phyloP scores from a whole-genome alignment of 345 rosid species.

The Raphanus sativus region DNA sequence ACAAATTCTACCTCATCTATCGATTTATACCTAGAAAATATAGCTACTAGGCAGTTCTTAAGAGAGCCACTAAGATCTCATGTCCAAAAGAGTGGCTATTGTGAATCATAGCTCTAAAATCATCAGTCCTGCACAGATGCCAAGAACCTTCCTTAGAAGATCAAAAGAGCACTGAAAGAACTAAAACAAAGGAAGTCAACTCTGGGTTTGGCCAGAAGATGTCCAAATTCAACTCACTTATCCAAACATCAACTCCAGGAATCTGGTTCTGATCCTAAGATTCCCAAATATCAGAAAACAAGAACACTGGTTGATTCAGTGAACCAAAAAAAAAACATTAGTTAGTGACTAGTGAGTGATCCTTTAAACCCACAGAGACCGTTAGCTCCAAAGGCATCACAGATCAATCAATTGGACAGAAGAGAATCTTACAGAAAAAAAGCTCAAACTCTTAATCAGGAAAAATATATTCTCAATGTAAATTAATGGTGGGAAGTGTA shows the following conservation, averaged over 20 bases:
- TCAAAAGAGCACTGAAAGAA: neutral
- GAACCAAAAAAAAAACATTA: neutral
- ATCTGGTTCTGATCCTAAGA: constrained; percentile 25
- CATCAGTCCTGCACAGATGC: neutral
- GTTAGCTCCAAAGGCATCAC: constrained; percentile 7
- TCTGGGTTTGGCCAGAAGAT: neutral
- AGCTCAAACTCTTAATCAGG: neutral
- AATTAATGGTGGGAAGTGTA: neutral
- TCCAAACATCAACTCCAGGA: constrained; percentile 29
- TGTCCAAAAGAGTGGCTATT: neutral
- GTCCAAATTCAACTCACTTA: constrained; percentile 24
- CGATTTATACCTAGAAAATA: neutral
- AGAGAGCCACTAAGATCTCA: constrained; percentile 8
- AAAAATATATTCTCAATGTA: neutral
- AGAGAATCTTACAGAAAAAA: neutral
- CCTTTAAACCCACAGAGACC: neutral
- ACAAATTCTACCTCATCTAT: neutral
- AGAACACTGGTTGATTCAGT: constrained; percentile 4
- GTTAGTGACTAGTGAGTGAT: constrained; percentile 9
- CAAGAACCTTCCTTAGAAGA: constrained; percentile 4
- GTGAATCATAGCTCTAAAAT: neutral
- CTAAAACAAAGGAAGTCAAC: neutral
- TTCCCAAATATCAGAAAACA: neutral
- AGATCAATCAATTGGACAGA: neutral
- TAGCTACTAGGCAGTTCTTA: neutral